Evolutionary conservation across 352 stramenopile genomes (phyloP), one percentile per base, ranked within the genome.

Genomic region (Pilasporangium apinafurcum): DNA sequence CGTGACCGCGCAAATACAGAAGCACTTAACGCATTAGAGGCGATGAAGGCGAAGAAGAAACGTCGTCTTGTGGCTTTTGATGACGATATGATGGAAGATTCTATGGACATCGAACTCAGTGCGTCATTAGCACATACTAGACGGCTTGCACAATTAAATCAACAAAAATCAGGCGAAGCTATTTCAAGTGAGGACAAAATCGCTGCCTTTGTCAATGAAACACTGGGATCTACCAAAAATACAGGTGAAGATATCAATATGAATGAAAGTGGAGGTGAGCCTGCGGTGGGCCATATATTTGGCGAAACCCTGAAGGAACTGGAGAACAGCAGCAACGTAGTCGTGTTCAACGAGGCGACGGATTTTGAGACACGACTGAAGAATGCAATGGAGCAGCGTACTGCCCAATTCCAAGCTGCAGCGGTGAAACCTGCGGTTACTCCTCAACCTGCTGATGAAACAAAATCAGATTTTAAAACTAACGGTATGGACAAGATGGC

Each of bases 261-360:
- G n/a, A n/a, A n/a, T n/a, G n/a, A n/a, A n/a, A n/a, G n/a, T n/a
- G n/a, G n/a, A n/a, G n/a, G n/a, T n/a, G n/a, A n/a, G 29, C 29
- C 26, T 33, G 14, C 20, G 2, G 21, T 37, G 1, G 54, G 49
- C 2, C 64, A 86, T n/a, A 50, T 75, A 39, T 76, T 76, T 59
- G 73, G 62, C 8, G 62, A 80, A 1, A 63, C 74, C 0, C 65
- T 68, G 30, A 50, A 65, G 2, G 44, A 66, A 0, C 16, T 49
- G 17, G 48, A 49, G 13, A 28, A 39, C 1, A 61, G 49, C 22
- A 48, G 38, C 13, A 83, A 90, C 32, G 52, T 56, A 0, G 76
- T 91, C 2, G 78, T 92, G 22, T 92, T 91, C 37, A 90, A 86
- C 35, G 69, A 95, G n/a, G 75, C 79, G 32, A 91, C 77, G 1